Conservation (phyloP, 768 basidiomycete genomes). For the Mrakia blollopis region DNA sequence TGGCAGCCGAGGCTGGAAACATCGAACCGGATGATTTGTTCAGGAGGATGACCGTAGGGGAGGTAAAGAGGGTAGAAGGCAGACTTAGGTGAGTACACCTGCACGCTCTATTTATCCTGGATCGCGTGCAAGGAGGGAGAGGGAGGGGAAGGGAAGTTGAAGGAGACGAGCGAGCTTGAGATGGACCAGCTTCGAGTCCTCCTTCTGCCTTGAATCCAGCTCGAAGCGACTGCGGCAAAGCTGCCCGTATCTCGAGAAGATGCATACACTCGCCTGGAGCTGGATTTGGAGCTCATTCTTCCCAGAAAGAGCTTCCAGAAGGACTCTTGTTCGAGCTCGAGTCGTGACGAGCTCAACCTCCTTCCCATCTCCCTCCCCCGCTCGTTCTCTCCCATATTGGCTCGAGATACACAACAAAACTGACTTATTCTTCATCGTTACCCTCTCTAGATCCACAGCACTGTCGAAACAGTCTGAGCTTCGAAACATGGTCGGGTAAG, state of each 20-base stretch:
- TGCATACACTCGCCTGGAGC: too few species aligned
- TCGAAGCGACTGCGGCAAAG: too few species aligned
- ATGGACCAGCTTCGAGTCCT: too few species aligned
- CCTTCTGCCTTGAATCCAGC: too few species aligned
- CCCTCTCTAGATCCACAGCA: conserved; percentile 15
- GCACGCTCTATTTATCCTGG: too few species aligned
- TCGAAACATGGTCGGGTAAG: conserved; percentile 30
- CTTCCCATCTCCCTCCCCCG: neutral
- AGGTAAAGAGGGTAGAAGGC: conserved; percentile 28
- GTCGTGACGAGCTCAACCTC: neutral
- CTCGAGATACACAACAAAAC: neutral
- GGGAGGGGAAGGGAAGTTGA: neutral
- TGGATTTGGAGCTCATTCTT: too few species aligned
- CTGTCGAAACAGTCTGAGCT: conserved; percentile 30
- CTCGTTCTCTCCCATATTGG: neutral
- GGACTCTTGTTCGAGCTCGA: neutral
- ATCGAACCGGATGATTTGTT: conserved; percentile 31
- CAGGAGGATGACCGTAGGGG: conserved; percentile 20
- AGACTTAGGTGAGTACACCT: conserved; percentile 17
- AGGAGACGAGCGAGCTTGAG: too few species aligned
- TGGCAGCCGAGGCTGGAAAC: neutral
- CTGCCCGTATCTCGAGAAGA: too few species aligned
- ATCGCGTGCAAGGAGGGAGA: neutral
- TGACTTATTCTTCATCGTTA: neutral
- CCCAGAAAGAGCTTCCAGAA: neutral